These are phyloP conservation scores for Rhizopus stolonifer DNA, from an alignment of 371 early-diverging fungal genomes.

Conservation along the genomic window DNA sequence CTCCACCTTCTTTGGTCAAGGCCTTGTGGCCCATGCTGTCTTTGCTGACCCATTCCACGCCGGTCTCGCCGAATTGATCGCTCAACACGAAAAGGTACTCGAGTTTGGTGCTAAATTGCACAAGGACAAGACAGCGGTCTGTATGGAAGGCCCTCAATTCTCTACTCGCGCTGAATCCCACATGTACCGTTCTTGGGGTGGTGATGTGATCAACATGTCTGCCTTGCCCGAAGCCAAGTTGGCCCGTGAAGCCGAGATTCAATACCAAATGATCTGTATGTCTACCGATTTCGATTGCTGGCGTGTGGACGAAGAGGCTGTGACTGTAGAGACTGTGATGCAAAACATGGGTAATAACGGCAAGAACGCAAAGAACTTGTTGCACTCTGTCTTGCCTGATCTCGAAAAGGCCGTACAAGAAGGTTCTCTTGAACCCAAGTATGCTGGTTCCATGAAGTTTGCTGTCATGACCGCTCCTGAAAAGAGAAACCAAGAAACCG, in stretches of 20 bases:
- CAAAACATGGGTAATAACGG: conserved; percentile 86
- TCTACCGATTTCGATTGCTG: conserved; percentile 99
- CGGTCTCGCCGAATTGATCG: conserved; percentile 73
- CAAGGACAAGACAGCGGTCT: conserved; percentile 81
- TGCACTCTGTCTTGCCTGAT: conserved; percentile 77
- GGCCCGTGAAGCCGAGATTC: conserved; percentile 96
- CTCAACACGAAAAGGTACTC: conserved; percentile 47
- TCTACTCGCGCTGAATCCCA: conserved; percentile 96
- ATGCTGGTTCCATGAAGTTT: conserved; percentile 76
- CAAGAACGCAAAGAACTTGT: conserved; percentile 78
- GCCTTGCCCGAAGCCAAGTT: conserved; percentile 95
- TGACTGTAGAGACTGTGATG: conserved; percentile 92
- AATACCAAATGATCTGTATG: conserved; percentile 98
- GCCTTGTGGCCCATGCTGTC: conserved; percentile 84
- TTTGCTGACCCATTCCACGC: conserved; percentile 96
- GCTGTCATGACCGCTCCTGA: conserved; percentile 74
- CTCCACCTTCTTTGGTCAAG: conserved; percentile 90
- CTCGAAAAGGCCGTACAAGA: conserved; percentile 64
- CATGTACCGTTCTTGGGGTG: conserved; percentile 93
- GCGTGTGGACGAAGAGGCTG: conserved; percentile 88
- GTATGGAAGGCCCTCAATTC: conserved; percentile 98
- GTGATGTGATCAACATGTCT: conserved; percentile 96
- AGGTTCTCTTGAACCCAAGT: conserved; percentile 41
- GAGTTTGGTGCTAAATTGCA: conserved; percentile 63
- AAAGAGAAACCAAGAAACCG: conserved; percentile 71